phyloP scores from a whole-genome alignment of 2,329 filamentous ascomycete genomes.

The Ramichloridium luteum region DNA sequence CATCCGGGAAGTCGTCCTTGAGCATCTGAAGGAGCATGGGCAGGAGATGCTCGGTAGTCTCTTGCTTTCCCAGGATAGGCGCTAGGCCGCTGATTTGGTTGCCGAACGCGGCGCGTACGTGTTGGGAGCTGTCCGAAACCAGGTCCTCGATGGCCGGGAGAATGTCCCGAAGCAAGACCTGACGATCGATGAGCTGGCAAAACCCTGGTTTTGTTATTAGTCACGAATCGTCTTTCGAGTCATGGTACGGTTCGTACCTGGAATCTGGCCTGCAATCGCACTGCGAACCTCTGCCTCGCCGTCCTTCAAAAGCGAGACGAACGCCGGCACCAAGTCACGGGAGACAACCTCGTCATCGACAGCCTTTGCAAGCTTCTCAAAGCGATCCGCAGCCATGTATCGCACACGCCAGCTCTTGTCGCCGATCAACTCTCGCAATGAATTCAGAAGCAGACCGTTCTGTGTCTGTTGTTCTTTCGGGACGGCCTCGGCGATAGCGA shows the following conservation, averaged over 20 bases:
- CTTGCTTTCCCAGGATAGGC: constrained; percentile 93
- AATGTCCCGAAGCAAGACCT: constrained; percentile 83
- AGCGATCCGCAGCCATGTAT: constrained; percentile 98
- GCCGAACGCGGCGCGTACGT: constrained; percentile 87
- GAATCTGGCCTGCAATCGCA: constrained; percentile 93
- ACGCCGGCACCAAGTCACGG: constrained; percentile 86
- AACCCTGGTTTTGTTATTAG: too few species aligned
- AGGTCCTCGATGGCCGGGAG: constrained; percentile 95
- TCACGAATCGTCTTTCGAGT: too few species aligned
- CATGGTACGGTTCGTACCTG: constrained; percentile 39
- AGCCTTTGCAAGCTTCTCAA: constrained; percentile 98
- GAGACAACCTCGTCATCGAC: constrained; percentile 95
- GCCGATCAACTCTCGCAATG: constrained; percentile 84
- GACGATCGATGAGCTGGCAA: constrained; percentile 76
- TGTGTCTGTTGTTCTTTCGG: constrained; percentile 97
- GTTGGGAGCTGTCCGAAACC: constrained; percentile 89
- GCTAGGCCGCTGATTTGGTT: constrained; percentile 95
- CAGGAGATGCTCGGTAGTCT: constrained; percentile 93
- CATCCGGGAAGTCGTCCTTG: constrained; percentile 97
- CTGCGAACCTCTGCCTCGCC: constrained; percentile 96
- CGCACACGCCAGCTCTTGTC: constrained; percentile 99
- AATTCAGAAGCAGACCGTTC: constrained; percentile 83
- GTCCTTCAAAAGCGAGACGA: constrained; percentile 95
- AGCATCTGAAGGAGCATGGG: constrained; percentile 99
- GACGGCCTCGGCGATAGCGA: constrained; percentile 90